A percentile compares a stretch with the other conserved stretches of the same genome.
These are phyloP conservation scores for Raphidocelis subcapitata DNA, from an alignment of 139 green algal genomes.

Conservation along the genomic window DNA sequence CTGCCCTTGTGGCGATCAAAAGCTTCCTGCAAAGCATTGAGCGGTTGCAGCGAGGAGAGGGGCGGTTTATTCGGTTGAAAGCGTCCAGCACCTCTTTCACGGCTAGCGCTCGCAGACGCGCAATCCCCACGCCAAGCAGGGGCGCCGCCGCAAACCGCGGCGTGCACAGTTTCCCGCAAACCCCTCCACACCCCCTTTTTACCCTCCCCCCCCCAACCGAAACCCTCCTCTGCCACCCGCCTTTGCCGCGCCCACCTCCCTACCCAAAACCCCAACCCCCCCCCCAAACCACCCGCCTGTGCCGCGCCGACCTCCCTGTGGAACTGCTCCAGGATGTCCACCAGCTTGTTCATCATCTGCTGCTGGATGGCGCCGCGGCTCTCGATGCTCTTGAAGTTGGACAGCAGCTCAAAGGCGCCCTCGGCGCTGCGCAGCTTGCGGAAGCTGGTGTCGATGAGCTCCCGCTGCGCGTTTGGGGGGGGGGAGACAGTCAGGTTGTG, in stretches of 20 bases:
- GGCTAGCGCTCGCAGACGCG: too few species aligned
- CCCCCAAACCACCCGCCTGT: not conserved
- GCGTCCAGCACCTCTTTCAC: too few species aligned
- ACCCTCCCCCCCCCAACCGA: too few species aligned
- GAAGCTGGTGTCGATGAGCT: constrained; percentile 95
- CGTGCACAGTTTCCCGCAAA: too few species aligned
- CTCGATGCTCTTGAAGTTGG: constrained; percentile 89
- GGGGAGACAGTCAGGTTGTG: constrained; percentile 33
- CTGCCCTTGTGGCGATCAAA: constrained; percentile 59
- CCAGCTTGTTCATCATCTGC: constrained; percentile 90
- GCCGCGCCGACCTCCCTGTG: constrained; percentile 71
- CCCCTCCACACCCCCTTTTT: too few species aligned
- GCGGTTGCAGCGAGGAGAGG: too few species aligned
- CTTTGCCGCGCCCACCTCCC: too few species aligned
- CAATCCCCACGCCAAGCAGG: too few species aligned
- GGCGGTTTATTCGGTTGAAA: too few species aligned
- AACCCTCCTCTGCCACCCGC: too few species aligned
- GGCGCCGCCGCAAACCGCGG: too few species aligned
- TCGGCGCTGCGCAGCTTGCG: constrained; percentile 84
- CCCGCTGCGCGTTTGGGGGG: constrained; percentile 16
- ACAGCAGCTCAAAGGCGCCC: constrained; percentile 87
- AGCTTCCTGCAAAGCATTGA: constrained; percentile 46
- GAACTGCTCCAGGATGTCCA: constrained; percentile 90
- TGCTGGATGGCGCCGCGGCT: constrained; percentile 81
- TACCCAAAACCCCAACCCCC: too few species aligned